Conservation (phyloP, 352 stramenopile species). For the Pythium aphanidermatum region DNA sequence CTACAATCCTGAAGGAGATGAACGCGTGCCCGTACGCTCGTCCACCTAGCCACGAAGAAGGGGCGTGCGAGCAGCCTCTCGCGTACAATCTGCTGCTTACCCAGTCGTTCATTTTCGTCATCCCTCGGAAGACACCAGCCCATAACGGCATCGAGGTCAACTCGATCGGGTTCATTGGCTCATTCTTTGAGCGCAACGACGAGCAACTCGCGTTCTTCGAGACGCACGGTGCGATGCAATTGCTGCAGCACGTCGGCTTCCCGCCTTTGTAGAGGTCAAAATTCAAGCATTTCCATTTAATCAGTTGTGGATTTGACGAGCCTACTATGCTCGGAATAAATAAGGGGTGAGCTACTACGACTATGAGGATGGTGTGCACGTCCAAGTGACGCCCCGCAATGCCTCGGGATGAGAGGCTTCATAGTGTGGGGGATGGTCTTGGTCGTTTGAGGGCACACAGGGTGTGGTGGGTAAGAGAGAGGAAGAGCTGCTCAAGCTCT, state of each 20-base stretch:
- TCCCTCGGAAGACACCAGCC: constrained; percentile 45
- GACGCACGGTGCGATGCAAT: constrained; percentile 39
- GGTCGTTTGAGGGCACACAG: too few relatives aligned
- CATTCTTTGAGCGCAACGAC: constrained; percentile 63
- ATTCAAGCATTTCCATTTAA: too few relatives aligned
- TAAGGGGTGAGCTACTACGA: too few relatives aligned
- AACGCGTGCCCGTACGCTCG: constrained; percentile 29
- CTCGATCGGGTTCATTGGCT: constrained; percentile 79
- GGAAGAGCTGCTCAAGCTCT: too few relatives aligned
- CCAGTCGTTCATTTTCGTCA: constrained; percentile 62
- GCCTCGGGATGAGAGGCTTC: too few relatives aligned
- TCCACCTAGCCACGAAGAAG: constrained; percentile 1
- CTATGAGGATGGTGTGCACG: too few relatives aligned
- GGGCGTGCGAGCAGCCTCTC: constrained; percentile 19
- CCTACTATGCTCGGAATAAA: too few relatives aligned
- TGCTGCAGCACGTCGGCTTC: constrained; percentile 64
- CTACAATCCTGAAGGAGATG: constrained; percentile 41
- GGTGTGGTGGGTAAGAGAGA: too few relatives aligned
- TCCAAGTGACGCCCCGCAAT: too few relatives aligned
- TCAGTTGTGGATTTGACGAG: too few relatives aligned
- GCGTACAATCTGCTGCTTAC: constrained; percentile 80
- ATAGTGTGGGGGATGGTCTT: too few relatives aligned
- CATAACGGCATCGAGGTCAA: constrained; percentile 77
- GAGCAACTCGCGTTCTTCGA: constrained; percentile 54
- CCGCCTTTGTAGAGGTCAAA: too few relatives aligned